phyloP scores from a whole-genome alignment of 495 filamentous ascomycete genomes.

The Aspergillus incahuasiensis region DNA sequence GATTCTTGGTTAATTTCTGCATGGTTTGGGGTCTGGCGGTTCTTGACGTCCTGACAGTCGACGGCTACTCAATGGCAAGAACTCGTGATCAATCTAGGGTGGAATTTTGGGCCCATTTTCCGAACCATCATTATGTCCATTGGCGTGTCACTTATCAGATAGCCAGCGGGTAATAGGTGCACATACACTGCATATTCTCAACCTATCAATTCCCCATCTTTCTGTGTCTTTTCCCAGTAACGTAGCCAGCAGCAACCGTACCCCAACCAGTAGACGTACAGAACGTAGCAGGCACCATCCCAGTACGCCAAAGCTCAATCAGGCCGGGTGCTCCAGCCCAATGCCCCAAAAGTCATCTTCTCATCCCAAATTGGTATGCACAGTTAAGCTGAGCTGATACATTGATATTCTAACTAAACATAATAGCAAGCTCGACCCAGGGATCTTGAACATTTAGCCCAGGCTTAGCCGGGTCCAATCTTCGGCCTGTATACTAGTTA shows the following conservation, averaged over 20 bases:
- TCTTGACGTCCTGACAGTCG: constrained; percentile 6
- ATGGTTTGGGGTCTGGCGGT: constrained; percentile 1
- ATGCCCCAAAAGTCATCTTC: not conserved
- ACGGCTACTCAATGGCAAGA: constrained; percentile 9
- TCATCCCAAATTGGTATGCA: not conserved
- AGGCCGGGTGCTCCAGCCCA: not conserved
- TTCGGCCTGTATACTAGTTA: constrained; percentile 48
- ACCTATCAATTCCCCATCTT: constrained; percentile 11
- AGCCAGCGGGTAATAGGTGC: constrained; percentile 17
- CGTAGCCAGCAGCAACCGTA: constrained; percentile 7
- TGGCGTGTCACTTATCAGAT: constrained; percentile 23
- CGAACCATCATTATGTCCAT: constrained; percentile 9
- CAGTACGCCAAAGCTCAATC: not conserved
- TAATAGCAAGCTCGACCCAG: not conserved
- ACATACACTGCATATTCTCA: constrained; percentile 20
- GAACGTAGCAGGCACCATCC: constrained; percentile 22
- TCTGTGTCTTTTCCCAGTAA: not conserved
- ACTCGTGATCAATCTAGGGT: constrained; percentile 10
- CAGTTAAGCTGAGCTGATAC: not conserved
- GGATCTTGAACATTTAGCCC: not conserved
- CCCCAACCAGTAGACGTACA: constrained; percentile 15
- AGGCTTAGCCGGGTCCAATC: constrained; percentile 64
- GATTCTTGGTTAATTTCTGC: constrained; percentile 3
- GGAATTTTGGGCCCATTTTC: constrained; percentile 11
- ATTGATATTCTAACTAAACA: not conserved